phyloP scores from a whole-genome alignment of 495 filamentous ascomycete species.

The Penicillium odoratum region DNA sequence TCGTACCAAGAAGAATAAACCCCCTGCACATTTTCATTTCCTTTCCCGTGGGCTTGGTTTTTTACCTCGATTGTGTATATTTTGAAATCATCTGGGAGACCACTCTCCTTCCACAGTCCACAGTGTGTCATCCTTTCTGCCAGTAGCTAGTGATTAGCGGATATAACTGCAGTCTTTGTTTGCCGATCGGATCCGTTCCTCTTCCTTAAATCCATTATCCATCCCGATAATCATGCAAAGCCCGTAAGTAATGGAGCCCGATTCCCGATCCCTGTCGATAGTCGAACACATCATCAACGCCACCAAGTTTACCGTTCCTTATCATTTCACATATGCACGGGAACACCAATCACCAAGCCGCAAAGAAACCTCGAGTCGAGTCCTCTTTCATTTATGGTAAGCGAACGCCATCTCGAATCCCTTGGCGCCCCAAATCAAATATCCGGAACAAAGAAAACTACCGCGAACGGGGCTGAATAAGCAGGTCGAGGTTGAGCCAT shows the following conservation, averaged over 20 bases:
- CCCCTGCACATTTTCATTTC: neutral
- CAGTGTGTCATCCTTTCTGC: neutral
- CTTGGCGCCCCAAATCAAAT: neutral
- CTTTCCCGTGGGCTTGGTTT: neutral
- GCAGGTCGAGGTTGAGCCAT: neutral
- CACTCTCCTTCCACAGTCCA: neutral
- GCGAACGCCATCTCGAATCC: neutral
- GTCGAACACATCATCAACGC: neutral
- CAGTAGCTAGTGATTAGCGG: constrained; percentile 1
- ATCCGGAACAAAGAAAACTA: neutral
- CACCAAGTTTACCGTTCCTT: neutral
- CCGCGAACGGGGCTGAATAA: neutral
- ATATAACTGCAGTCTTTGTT: neutral
- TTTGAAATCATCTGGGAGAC: neutral
- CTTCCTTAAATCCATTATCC: neutral
- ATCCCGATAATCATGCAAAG: neutral
- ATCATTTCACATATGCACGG: neutral
- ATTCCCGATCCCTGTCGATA: neutral
- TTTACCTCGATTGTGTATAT: constrained; percentile 4
- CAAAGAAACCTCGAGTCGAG: neutral
- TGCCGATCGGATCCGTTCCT: neutral
- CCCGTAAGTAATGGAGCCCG: neutral
- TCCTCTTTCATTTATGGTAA: neutral
- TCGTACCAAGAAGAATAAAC: constrained; percentile 82
- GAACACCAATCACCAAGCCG: neutral